Base-by-base conservation (phyloP, 2,329 filamentous ascomycete genomes). In the Tolypocladium tundrense region DNA sequence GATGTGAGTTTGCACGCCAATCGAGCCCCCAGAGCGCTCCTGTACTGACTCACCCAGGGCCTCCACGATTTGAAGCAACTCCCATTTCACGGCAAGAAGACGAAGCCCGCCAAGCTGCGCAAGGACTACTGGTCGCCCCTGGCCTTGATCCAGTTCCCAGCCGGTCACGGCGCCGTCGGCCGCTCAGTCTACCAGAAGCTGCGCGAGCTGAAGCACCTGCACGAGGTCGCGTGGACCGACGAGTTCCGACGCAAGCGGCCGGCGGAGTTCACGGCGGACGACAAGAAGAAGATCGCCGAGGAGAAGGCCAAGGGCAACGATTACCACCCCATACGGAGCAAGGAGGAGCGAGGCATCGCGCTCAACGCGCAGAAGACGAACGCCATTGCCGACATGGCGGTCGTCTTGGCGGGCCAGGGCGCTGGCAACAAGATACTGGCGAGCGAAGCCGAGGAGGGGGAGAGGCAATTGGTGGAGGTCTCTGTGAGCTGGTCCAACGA, bases 81-180 rank as follows among this genome's bases (percentile, higher is more conserved):
- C 60, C 80, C 83, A 53, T 88, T 81, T 74, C 84, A 84, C 62
- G 85, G 85, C 71, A 88, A 88, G 69, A 87, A 88, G 72, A 78
- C 82, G 53, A 80, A 82, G 62, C 84, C 84, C 2, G 69, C 79
- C 57, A 83, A 82, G 65, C 73, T 88, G 43, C 83, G 86, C 59
- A 86, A 84, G 70, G 86, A 88, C 73, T 82, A 84, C 72, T 88
- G 86, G 85, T 73, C 74, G 40, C 82, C 82, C 8, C 73, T 88
- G 65, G 84, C 83, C 55, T 72, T 79, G 61, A 81, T 88, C 60
- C 73, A 79, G 66, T 84, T 88, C 67, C 78, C 78, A 50, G 60
- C 71, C 51, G 80, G 79, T 50, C 71, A 75, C 43, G 80, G 79
- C 59, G 67, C 73, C 33, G 73, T 85, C 16, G 85, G 86, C 31